Percentiles rank a stretch among this genome's conserved stretches.
Evolutionary conservation across 2,329 filamentous ascomycete genomes (phyloP).

Genomic region (Conoideocrella luteorostrata): DNA sequence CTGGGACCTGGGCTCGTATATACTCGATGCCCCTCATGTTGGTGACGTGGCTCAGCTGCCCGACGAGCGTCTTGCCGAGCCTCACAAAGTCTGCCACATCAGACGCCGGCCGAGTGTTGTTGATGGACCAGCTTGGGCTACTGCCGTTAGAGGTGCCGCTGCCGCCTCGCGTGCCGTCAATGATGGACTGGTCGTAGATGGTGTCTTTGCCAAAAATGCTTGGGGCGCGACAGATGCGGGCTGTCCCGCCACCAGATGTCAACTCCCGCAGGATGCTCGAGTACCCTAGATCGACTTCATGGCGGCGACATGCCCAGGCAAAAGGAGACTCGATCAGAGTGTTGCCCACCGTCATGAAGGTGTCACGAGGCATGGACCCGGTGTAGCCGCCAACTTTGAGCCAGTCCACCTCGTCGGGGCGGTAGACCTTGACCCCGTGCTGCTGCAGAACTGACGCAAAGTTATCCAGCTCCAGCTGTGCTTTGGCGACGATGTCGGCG

Average conservation of each 20-base stretch:
- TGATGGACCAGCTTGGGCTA: constrained; percentile 21
- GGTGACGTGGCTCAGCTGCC: constrained; percentile 26
- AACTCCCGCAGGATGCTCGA: constrained; percentile 7
- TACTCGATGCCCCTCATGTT: constrained; percentile 25
- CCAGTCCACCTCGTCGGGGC: constrained; percentile 17
- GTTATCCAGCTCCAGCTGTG: constrained; percentile 18
- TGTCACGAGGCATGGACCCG: constrained; percentile 26
- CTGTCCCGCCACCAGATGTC: not conserved
- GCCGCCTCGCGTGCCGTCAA: not conserved
- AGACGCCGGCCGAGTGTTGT: constrained; percentile 25
- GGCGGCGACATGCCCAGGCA: constrained; percentile 20
- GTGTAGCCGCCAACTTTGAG: constrained; percentile 22
- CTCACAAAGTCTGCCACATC: constrained; percentile 29
- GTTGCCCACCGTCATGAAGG: constrained; percentile 24
- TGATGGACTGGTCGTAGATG: constrained; percentile 13
- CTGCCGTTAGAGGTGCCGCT: not conserved
- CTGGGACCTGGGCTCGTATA: constrained; percentile 16
- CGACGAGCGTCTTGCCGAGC: constrained; percentile 23
- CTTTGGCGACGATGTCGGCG: constrained; percentile 15
- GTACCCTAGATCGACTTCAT: constrained; percentile 18
- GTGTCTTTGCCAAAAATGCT: constrained; percentile 14
- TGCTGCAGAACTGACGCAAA: constrained; percentile 16
- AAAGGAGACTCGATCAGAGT: constrained; percentile 25
- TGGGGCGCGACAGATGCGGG: constrained; percentile 11
- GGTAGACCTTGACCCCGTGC: constrained; percentile 18